phyloP scores from a whole-genome alignment of 2,329 filamentous ascomycete species.

The Akanthomyces muscarius region DNA sequence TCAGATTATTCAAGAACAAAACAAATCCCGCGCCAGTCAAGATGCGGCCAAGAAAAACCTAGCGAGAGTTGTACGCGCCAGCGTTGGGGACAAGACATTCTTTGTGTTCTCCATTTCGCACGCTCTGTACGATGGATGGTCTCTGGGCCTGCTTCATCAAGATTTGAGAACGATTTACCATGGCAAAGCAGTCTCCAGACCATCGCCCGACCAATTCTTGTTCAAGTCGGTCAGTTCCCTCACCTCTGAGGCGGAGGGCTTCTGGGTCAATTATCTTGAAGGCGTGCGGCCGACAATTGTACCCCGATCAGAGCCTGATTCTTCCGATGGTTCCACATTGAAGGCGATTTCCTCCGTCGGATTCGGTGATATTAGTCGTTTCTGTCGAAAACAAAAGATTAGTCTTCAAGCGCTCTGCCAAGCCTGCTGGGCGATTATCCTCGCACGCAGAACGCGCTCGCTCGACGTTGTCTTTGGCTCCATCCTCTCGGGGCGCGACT shows the following conservation, averaged over 20 bases:
- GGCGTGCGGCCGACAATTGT: conserved; percentile 41
- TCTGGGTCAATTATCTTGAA: conserved; percentile 69
- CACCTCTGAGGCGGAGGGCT: conserved; percentile 37
- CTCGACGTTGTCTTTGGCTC: conserved; percentile 80
- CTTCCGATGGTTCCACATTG: background rate
- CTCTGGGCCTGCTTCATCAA: conserved; percentile 67
- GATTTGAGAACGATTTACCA: conserved; percentile 66
- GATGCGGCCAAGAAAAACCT: conserved; percentile 38
- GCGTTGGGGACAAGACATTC: conserved; percentile 33
- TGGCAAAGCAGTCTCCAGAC: conserved; percentile 37
- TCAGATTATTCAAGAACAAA: conserved; percentile 23
- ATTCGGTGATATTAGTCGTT: conserved; percentile 34
- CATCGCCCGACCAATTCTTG: conserved; percentile 51
- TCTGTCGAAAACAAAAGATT: conserved; percentile 64
- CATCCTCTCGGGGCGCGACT: conserved; percentile 80
- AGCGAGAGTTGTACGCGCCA: conserved; percentile 46
- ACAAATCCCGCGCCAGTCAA: conserved; percentile 25
- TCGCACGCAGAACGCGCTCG: conserved; percentile 58
- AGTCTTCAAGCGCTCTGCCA: conserved; percentile 75
- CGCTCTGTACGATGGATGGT: conserved; percentile 87
- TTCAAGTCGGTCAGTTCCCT: conserved; percentile 21
- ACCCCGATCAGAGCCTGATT: background rate
- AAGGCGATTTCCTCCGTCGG: conserved; percentile 20
- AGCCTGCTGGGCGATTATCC: conserved; percentile 67
- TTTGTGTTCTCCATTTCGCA: conserved; percentile 72